Evolutionary conservation across 2,329 filamentous ascomycete genomes (phyloP).

Genomic region (Claviceps africana): DNA sequence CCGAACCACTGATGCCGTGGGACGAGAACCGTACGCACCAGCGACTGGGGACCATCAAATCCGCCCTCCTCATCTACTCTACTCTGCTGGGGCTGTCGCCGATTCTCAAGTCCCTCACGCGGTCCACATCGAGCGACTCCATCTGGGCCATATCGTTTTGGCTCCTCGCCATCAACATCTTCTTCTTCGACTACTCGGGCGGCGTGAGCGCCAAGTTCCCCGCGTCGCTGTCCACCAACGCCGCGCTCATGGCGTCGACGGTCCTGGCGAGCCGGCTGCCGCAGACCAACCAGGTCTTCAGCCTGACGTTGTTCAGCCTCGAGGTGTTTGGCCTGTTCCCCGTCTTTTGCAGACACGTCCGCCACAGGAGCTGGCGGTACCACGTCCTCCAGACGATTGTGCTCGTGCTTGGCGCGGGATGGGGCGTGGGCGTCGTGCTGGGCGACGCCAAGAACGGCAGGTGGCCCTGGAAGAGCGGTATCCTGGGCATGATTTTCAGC

Average conservation of each 20-base stretch:
- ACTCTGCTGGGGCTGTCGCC: conserved; percentile 83
- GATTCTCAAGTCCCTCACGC: conserved; percentile 91
- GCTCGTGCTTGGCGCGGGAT: conserved; percentile 67
- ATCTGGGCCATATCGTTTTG: conserved; percentile 97
- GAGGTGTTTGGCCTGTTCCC: conserved; percentile 95
- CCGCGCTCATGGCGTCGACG: conserved; percentile 89
- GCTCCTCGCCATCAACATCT: conserved; percentile 88
- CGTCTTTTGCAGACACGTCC: conserved; percentile 84
- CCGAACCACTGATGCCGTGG: conserved; percentile 15
- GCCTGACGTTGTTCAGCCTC: conserved; percentile 86
- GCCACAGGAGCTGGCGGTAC: conserved; percentile 67
- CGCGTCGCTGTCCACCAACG: conserved; percentile 76
- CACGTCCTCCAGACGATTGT: conserved; percentile 64
- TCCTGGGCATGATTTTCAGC: conserved; percentile 64
- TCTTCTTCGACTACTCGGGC: conserved; percentile 93
- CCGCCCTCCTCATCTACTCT: conserved; percentile 82
- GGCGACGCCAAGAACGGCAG: conserved; percentile 26
- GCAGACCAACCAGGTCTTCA: conserved; percentile 88
- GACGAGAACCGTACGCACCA: conserved; percentile 31
- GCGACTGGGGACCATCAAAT: conserved; percentile 72
- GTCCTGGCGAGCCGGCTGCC: conserved; percentile 82
- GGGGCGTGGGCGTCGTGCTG: conserved; percentile 55
- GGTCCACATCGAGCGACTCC: conserved; percentile 80
- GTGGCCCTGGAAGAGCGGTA: conserved; percentile 38
- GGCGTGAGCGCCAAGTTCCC: conserved; percentile 50